Evolutionary conservation across 2,329 filamentous ascomycete genomes (phyloP).

Genomic region (Juglanconis oblonga): DNA sequence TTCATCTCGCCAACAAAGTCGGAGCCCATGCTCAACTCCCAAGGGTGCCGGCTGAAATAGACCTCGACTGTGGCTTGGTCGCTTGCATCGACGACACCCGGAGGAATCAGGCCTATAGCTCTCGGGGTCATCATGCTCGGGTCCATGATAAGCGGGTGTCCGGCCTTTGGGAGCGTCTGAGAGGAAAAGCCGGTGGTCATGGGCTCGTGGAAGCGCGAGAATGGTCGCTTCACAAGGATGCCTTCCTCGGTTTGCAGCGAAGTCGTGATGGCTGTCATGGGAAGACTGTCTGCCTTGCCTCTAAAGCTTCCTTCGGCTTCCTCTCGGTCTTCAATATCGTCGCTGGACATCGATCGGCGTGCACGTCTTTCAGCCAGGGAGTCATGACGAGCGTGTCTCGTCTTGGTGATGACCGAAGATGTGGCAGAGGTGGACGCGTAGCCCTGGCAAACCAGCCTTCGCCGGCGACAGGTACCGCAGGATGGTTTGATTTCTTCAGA

Average conservation of each 20-base stretch:
- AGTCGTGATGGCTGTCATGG: not conserved
- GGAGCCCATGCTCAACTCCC: conserved; percentile 27
- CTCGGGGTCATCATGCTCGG: not conserved
- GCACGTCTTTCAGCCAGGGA: not conserved
- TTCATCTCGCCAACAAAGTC: conserved; percentile 33
- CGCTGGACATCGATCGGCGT: not conserved
- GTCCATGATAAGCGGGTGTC: conserved; percentile 6
- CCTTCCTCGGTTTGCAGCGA: not conserved
- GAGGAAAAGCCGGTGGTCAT: not conserved
- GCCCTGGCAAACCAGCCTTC: conserved; percentile 28
- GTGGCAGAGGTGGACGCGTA: conserved; percentile 19
- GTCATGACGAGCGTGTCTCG: not conserved
- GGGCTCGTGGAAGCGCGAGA: not conserved
- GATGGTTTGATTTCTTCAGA: conserved; percentile 7
- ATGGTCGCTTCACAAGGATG: not conserved
- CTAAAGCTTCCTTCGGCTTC: too few relatives aligned
- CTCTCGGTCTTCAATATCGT: not conserved
- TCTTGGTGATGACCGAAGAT: not conserved
- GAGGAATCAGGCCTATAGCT: conserved; percentile 22
- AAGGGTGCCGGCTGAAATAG: conserved; percentile 29
- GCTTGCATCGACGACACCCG: conserved; percentile 23
- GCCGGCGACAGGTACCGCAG: conserved; percentile 32
- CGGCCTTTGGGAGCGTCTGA: not conserved
- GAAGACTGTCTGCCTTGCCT: too few relatives aligned
- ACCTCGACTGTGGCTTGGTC: conserved; percentile 28